Conservation (phyloP, 1,139 yeast genomes). For the Yamadazyma trypodendri region DNA sequence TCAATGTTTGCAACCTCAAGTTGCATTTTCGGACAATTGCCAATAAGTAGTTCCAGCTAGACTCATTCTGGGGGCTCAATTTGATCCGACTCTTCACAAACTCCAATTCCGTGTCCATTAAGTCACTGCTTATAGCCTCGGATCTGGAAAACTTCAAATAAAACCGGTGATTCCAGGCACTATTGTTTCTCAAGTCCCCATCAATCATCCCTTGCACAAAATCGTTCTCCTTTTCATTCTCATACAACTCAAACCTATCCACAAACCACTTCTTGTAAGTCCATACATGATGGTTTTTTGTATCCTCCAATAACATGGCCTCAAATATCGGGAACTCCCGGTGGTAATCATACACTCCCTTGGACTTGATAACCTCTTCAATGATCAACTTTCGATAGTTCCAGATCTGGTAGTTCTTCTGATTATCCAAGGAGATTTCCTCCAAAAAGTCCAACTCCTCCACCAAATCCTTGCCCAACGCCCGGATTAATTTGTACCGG, state of each 20-base stretch:
- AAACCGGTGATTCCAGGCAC: conserved; percentile 91
- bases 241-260: conserved; percentile 47
- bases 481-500: conserved; percentile 55
- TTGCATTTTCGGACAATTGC: conserved; percentile 52
- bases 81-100: conserved; percentile 49
- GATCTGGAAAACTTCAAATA: conserved; percentile 46
- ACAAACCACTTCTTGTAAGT: conserved; percentile 84
- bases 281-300: conserved; percentile 97
- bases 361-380: conserved; percentile 26
- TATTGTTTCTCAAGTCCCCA: conserved; percentile 78
- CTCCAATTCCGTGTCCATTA: conserved; percentile 29
- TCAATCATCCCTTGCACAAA: conserved; percentile 52
- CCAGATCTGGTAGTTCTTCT: conserved; percentile 96
- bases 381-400: conserved; percentile 73
- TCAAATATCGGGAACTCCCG: conserved; percentile 65
- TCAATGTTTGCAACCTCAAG: conserved; percentile 32
- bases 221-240: conserved; percentile 47
- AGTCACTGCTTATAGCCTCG: conserved; percentile 11
- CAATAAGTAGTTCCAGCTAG: conserved; percentile 81
- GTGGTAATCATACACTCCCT: conserved; percentile 36
- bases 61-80: conserved; percentile 74
- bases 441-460: conserved; percentile 78
- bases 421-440: conserved; percentile 66
- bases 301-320: conserved; percentile 71
- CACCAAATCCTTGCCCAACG: conserved; percentile 35